These are phyloP conservation scores for Phytophthora pseudosyringae DNA, from an alignment of 352 stramenopile species.

Conservation along the genomic window DNA sequence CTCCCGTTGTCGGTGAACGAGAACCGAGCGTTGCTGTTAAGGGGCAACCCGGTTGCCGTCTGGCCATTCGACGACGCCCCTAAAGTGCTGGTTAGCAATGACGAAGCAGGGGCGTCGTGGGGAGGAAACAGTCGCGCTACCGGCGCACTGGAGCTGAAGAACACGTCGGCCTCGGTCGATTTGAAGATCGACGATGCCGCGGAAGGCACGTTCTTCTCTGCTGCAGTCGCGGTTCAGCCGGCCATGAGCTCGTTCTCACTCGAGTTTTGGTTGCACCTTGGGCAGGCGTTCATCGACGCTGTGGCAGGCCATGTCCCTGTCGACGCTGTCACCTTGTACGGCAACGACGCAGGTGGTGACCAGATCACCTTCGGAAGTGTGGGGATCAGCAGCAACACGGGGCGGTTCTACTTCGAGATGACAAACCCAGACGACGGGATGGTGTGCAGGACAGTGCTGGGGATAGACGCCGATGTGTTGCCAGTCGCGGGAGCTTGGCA, in stretches of 20 bases:
- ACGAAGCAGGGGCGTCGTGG: neutral
- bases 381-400: constrained; percentile 11
- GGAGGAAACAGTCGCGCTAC: constrained; percentile 14
- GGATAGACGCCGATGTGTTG: constrained; percentile 3
- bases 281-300: constrained; percentile 3
- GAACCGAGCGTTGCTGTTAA: constrained; percentile 54
- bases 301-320: neutral
- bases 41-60: constrained; percentile 66
- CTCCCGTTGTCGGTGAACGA: constrained; percentile 62
- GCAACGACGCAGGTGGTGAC: constrained; percentile 8
- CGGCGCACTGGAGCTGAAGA: constrained; percentile 14
- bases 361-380: constrained; percentile 27
- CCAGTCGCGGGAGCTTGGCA: constrained; percentile 43
- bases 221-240: constrained; percentile 47
- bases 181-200: constrained; percentile 52
- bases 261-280: constrained; percentile 64
- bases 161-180: constrained; percentile 12
- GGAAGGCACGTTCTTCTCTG: constrained; percentile 66
- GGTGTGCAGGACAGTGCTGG: constrained; percentile 25
- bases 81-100: constrained; percentile 33
- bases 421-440: constrained; percentile 23
- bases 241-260: constrained; percentile 65
- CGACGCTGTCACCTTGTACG: constrained; percentile 11
- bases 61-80: constrained; percentile 61
- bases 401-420: constrained; percentile 39